Evolutionary conservation across 768 basidiomycete species (phyloP).

Genomic region (Pholiota molesta): DNA sequence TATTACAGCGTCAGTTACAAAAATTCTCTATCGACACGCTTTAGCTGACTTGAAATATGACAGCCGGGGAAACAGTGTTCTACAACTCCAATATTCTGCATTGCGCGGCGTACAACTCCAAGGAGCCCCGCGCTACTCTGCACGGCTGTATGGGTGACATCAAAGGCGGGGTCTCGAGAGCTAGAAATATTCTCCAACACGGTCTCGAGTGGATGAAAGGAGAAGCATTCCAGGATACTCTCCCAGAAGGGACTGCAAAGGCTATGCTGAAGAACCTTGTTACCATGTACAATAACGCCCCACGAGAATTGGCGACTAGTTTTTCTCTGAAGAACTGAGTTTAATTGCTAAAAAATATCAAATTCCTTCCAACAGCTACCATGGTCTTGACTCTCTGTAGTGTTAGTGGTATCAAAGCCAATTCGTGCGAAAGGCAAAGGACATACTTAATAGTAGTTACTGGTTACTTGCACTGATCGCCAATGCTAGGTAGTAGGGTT

Average conservation of each 20-base stretch:
- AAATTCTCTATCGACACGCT: not conserved
- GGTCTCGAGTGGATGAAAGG: constrained; percentile 72
- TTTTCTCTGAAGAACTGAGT: constrained; percentile 20
- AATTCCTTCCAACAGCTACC: too few relatives aligned
- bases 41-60: not conserved
- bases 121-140: constrained; percentile 59
- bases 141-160: constrained; percentile 70
- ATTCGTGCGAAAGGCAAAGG: too few relatives aligned
- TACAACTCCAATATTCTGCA: constrained; percentile 83
- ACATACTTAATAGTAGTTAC: too few relatives aligned
- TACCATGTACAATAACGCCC: constrained; percentile 47
- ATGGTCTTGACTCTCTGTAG: too few relatives aligned
- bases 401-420: too few relatives aligned
- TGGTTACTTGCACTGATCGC: too few relatives aligned
- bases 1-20: constrained; percentile 50
- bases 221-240: constrained; percentile 43
- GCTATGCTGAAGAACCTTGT: constrained; percentile 65
- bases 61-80: constrained; percentile 78
- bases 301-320: not conserved
- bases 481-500: too few relatives aligned
- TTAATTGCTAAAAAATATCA: too few relatives aligned
- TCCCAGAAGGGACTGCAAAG: constrained; percentile 46
- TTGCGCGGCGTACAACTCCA: constrained; percentile 63
- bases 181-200: constrained; percentile 77
- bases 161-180: constrained; percentile 62